These are phyloP conservation scores for Leucocoprinus leucothites DNA, from an alignment of 768 basidiomycete species.

Conservation along the genomic window DNA sequence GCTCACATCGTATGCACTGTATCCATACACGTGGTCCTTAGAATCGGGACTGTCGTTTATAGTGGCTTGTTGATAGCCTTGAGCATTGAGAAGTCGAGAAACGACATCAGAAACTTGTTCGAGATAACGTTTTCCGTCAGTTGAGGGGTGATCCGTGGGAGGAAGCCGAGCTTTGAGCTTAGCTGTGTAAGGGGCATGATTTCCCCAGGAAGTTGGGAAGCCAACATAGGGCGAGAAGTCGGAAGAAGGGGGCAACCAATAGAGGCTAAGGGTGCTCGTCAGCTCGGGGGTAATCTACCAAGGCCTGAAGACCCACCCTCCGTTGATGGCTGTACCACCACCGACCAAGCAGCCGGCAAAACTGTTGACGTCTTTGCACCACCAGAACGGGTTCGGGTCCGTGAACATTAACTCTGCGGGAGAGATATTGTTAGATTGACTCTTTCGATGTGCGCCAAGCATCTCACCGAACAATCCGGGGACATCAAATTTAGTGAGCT, in stretches of 20 bases:
- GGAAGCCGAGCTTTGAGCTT: constrained; percentile 52
- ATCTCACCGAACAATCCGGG: constrained; percentile 51
- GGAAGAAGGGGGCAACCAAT: constrained; percentile 43
- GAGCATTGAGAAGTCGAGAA: too few species aligned
- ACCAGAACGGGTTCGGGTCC: constrained; percentile 55
- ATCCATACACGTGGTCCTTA: constrained; percentile 60
- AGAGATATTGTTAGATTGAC: background rate
- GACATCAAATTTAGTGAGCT: constrained; percentile 56
- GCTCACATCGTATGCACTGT: constrained; percentile 40
- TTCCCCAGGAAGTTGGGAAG: constrained; percentile 54
- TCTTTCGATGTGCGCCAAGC: background rate
- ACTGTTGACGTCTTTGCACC: constrained; percentile 62
- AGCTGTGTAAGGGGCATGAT: constrained; percentile 47
- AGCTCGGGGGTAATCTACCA: constrained; percentile 49
- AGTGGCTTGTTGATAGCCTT: too few species aligned
- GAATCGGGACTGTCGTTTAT: too few species aligned
- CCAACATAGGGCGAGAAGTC: constrained; percentile 50
- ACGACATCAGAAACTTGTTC: too few species aligned
- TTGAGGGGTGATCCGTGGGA: constrained; percentile 43
- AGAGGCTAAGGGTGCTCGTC: constrained; percentile 48
- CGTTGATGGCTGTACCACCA: constrained; percentile 63
- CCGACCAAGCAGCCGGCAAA: constrained; percentile 68
- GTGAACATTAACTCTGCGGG: constrained; percentile 58
- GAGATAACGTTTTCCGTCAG: constrained; percentile 15
- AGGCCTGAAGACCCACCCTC: constrained; percentile 28